phyloP scores from a whole-genome alignment of 2,329 filamentous ascomycete genomes.

The Claviceps maximensis region DNA sequence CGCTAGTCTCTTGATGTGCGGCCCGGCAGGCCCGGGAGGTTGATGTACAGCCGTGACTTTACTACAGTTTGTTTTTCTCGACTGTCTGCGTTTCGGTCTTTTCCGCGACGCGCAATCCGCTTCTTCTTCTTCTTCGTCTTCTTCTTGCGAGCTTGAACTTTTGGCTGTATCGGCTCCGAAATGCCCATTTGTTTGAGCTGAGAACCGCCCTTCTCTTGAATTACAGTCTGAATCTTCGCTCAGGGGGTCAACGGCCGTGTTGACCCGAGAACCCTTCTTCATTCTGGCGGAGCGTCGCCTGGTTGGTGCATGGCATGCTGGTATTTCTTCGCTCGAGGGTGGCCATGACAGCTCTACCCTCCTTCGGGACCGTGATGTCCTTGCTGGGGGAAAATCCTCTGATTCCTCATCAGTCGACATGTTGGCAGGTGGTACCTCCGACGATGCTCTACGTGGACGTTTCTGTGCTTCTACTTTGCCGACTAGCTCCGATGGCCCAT shows the following conservation, averaged over 20 bases:
- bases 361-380: not conserved
- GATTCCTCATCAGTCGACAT: not conserved
- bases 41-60: not conserved
- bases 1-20: conserved; percentile 25
- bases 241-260: not conserved
- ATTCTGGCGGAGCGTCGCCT: not conserved
- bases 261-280: not conserved
- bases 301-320: not conserved
- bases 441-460: not conserved
- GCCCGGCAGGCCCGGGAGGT: conserved; percentile 11
- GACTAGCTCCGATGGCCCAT: not conserved
- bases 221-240: not conserved
- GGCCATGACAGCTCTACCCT: not conserved
- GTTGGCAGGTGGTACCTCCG: not conserved
- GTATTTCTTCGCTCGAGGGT: not conserved
- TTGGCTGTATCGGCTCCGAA: not conserved
- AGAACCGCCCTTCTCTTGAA: not conserved
- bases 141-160: too few relatives aligned
- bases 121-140: conserved; percentile 1
- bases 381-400: not conserved
- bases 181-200: not conserved
- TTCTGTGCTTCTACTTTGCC: not conserved
- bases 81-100: not conserved
- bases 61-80: not conserved
- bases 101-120: not conserved